Evolutionary conservation across 768 basidiomycete species (phyloP).

Genomic region (Phanerochaete sordida): DNA sequence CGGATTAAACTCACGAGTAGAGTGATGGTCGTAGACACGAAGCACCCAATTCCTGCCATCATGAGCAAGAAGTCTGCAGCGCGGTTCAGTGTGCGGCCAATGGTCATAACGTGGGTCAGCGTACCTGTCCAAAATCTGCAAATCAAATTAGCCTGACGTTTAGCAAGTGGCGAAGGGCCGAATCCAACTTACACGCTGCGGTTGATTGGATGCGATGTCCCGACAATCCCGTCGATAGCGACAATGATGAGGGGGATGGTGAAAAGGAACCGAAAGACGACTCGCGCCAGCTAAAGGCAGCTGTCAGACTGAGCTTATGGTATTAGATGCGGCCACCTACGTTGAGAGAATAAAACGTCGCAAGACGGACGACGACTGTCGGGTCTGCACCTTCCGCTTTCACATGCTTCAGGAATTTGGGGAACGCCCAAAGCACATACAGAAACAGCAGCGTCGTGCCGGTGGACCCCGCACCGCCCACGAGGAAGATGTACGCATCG

Average conservation of each 20-base stretch:
- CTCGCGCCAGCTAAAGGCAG: slow-evolving; percentile 52
- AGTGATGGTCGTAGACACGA: slow-evolving; percentile 78
- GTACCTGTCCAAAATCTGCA: slow-evolving; percentile 59
- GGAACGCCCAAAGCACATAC: slow-evolving; percentile 69
- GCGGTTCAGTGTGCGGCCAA: neutral
- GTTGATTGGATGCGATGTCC: slow-evolving; percentile 43
- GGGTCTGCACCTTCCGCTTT: slow-evolving; percentile 73
- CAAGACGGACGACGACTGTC: slow-evolving; percentile 67
- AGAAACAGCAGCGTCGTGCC: slow-evolving; percentile 67
- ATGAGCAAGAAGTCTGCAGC: slow-evolving; percentile 63
- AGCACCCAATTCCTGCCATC: slow-evolving; percentile 69
- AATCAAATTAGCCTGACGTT: neutral
- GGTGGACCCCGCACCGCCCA: slow-evolving; percentile 63
- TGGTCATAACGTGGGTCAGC: neutral
- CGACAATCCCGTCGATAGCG: slow-evolving; percentile 59
- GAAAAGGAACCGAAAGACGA: slow-evolving; percentile 74
- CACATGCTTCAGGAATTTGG: slow-evolving; percentile 64
- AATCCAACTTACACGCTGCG: slow-evolving; percentile 47
- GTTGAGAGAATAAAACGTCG: slow-evolving; percentile 76
- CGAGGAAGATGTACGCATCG: slow-evolving; percentile 72
- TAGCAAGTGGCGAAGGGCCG: neutral
- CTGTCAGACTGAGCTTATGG: neutral
- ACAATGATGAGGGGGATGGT: slow-evolving; percentile 65
- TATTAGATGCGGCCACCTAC: slow-evolving; percentile 37
- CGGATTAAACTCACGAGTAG: slow-evolving; percentile 61